Evolutionary conservation across 2,329 filamentous ascomycete species (phyloP).

Genomic region (Trichoderma koningiopsis): DNA sequence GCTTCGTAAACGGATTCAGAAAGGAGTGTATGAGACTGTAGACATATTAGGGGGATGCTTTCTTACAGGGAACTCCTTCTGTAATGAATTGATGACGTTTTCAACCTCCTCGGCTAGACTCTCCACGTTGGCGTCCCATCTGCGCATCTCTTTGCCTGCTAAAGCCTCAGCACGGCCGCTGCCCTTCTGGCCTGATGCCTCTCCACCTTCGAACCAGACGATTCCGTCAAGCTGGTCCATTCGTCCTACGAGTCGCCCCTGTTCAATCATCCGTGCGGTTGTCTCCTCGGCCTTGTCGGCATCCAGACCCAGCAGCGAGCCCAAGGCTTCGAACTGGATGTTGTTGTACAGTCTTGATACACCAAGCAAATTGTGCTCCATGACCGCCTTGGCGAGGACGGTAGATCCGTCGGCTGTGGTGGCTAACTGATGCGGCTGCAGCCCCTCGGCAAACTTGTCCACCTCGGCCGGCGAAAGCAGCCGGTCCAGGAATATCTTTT

Average conservation of each 20-base stretch:
- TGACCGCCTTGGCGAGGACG: constrained; percentile 87
- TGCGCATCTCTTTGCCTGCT: constrained; percentile 71
- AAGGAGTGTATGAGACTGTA: background rate
- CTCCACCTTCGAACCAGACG: constrained; percentile 81
- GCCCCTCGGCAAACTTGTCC: constrained; percentile 75
- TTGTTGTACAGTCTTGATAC: constrained; percentile 79
- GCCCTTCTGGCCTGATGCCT: constrained; percentile 68
- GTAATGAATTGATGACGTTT: constrained; percentile 77
- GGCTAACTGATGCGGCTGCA: constrained; percentile 87
- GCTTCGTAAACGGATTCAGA: background rate
- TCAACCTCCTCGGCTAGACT: constrained; percentile 87
- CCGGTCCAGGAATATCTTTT: constrained; percentile 96
- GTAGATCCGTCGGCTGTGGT: constrained; percentile 88
- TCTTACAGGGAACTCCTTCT: constrained; percentile 73
- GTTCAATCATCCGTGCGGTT: constrained; percentile 93
- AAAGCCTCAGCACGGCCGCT: constrained; percentile 65
- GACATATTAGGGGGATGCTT: background rate
- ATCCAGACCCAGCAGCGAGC: constrained; percentile 73
- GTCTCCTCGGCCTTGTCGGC: constrained; percentile 85
- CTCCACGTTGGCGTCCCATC: constrained; percentile 89
- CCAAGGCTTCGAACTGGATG: constrained; percentile 75
- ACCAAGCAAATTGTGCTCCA: constrained; percentile 93
- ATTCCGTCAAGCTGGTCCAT: constrained; percentile 93
- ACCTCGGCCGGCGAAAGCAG: constrained; percentile 82
- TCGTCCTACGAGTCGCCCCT: constrained; percentile 80